Evolutionary conservation across 1,284 basidiomycete species (phyloP).

Genomic region (Mycena citricolor): DNA sequence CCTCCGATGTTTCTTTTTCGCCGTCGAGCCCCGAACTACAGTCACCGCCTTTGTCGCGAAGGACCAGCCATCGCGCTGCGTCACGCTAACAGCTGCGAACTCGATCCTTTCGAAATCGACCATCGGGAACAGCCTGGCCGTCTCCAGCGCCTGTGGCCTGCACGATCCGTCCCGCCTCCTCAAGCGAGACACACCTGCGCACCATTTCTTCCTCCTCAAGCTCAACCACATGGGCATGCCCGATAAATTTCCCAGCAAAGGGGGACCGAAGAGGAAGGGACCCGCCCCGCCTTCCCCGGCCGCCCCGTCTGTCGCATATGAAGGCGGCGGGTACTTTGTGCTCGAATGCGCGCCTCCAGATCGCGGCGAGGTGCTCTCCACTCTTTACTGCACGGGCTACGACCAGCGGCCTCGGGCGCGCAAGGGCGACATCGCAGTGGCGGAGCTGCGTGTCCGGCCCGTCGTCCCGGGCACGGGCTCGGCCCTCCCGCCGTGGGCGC

Average conservation of each 20-base stretch:
- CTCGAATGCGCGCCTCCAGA: slow-evolving; percentile 20
- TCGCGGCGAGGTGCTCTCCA: slow-evolving; percentile 23
- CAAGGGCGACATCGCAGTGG: slow-evolving; percentile 24
- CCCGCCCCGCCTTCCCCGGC: not conserved
- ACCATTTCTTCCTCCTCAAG: slow-evolving; percentile 26
- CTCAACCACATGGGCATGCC: slow-evolving; percentile 15
- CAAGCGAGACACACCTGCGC: slow-evolving; percentile 4
- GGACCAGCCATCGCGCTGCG: slow-evolving; percentile 20
- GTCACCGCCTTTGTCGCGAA: slow-evolving; percentile 8
- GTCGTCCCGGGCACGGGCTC: slow-evolving; percentile 1
- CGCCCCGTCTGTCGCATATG: slow-evolving; percentile 14
- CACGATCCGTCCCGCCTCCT: slow-evolving; percentile 21
- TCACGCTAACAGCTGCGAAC: slow-evolving; percentile 18
- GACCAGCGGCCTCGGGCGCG: slow-evolving; percentile 20
- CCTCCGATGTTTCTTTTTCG: not conserved
- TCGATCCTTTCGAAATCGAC: slow-evolving; percentile 19
- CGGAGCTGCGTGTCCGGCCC: slow-evolving; percentile 26
- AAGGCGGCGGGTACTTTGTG: slow-evolving; percentile 27
- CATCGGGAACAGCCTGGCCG: not conserved
- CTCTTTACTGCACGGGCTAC: slow-evolving; percentile 28
- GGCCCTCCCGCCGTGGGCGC: slow-evolving; percentile 19
- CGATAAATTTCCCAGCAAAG: slow-evolving; percentile 4
- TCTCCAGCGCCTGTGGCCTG: slow-evolving; percentile 18
- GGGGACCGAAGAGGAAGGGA: not conserved
- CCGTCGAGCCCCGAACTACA: not conserved